Conservation (phyloP, 1,284 basidiomycete genomes). For the Naganishia sp. region DNA sequence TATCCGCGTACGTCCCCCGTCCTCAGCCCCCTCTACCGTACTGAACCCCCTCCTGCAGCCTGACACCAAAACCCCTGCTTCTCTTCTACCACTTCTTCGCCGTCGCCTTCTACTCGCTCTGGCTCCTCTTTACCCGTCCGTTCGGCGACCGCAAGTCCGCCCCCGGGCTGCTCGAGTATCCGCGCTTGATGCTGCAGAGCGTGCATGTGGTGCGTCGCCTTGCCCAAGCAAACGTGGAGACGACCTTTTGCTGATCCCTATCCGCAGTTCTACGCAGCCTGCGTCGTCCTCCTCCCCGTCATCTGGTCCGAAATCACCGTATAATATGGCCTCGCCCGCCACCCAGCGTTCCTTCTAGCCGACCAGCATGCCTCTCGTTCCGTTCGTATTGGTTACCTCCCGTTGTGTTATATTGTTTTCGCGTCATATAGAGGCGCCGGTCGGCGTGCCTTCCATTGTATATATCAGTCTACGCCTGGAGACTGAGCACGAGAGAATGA, state of each 20-base stretch:
- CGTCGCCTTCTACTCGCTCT: slow-evolving; percentile 92
- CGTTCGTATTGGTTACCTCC: slow-evolving; percentile 1
- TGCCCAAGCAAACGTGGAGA: slow-evolving; percentile 16
- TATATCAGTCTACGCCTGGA: too few relatives aligned
- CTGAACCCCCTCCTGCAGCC: slow-evolving; percentile 37
- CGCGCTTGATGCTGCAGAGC: slow-evolving; percentile 61
- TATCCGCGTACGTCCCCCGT: slow-evolving; percentile 67
- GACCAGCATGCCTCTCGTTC: not conserved
- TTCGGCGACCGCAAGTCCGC: slow-evolving; percentile 43
- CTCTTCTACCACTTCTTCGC: slow-evolving; percentile 92
- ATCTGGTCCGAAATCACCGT: slow-evolving; percentile 75
- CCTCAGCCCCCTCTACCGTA: slow-evolving; percentile 30
- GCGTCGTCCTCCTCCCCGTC: slow-evolving; percentile 78
- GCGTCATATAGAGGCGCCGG: too few relatives aligned
- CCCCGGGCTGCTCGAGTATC: slow-evolving; percentile 64
- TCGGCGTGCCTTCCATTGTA: too few relatives aligned
- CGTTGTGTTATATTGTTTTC: not conserved
- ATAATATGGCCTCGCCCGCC: slow-evolving; percentile 23
- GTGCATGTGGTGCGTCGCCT: slow-evolving; percentile 61
- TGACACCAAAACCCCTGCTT: slow-evolving; percentile 72
- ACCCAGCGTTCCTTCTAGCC: not conserved
- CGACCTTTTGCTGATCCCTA: not conserved
- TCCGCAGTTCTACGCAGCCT: slow-evolving; percentile 78
- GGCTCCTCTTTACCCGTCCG: slow-evolving; percentile 76
- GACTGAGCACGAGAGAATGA: too few relatives aligned